Percentiles rank a stretch among this genome's conserved stretches.
Evolutionary conservation across 108 stramenopile species (phyloP).

Genomic region (Seminavis robusta): DNA sequence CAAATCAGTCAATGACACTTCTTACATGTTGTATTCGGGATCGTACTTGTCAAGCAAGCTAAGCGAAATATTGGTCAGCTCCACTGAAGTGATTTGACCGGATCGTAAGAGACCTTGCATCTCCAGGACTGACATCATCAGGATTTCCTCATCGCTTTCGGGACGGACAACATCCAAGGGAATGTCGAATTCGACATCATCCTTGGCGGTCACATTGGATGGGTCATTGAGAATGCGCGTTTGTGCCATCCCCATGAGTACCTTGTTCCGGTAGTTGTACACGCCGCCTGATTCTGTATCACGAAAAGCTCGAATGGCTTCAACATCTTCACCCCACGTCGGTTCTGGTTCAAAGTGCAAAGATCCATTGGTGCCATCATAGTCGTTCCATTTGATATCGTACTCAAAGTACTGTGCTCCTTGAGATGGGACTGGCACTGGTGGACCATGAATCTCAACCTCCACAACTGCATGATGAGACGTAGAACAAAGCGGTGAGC

Average conservation of each 20-base stretch:
- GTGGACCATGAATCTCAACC: neutral
- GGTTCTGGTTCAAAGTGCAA: neutral
- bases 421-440: neutral
- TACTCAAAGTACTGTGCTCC: neutral
- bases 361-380: neutral
- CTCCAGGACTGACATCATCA: neutral
- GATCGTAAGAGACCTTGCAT: neutral
- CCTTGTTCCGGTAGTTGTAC: conserved; percentile 7
- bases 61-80: neutral
- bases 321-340: neutral
- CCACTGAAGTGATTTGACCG: neutral
- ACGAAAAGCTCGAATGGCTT: neutral
- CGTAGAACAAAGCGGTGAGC: no score
- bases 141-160: neutral
- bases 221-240: neutral
- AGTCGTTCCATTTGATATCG: neutral
- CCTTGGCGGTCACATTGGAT: neutral
- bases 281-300: neutral
- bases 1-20: neutral
- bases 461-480: neutral
- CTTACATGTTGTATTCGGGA: conserved; percentile 4
- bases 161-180: conserved; percentile 1
- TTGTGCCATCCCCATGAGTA: conserved; percentile 3
- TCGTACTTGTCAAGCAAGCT: conserved; percentile 2
- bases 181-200: conserved; percentile 1